These are phyloP conservation scores for Globisporangium takayamanum DNA, from an alignment of 352 stramenopile species.

Conservation along the genomic window DNA sequence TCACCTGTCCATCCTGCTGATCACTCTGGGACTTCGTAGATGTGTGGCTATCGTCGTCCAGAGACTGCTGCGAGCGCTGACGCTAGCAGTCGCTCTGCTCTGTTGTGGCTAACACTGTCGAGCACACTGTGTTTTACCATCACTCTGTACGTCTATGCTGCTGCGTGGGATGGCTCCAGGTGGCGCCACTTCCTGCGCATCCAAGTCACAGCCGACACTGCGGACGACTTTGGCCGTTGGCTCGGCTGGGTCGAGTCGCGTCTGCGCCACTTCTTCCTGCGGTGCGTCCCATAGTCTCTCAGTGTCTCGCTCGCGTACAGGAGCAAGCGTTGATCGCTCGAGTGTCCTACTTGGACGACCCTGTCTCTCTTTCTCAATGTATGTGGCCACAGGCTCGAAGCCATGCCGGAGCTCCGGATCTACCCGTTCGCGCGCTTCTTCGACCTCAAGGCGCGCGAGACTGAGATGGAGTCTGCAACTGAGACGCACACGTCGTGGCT, in stretches of 20 bases:
- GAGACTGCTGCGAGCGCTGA: no score
- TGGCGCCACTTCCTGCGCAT: constrained; percentile 79
- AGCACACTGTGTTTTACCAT: not conserved
- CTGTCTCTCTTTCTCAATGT: not conserved
- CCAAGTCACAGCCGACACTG: constrained; percentile 50
- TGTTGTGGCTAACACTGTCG: not conserved
- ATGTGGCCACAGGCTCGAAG: constrained; percentile 38
- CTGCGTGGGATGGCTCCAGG: constrained; percentile 19
- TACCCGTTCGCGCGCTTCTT: constrained; percentile 83
- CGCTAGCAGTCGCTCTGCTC: no score
- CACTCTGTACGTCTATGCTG: constrained; percentile 8
- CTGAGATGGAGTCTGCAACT: constrained; percentile 2
- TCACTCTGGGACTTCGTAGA: no score
- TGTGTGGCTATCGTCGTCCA: no score
- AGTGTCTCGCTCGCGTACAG: not conserved
- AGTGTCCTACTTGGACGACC: no score
- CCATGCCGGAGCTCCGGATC: constrained; percentile 45
- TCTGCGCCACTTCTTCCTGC: constrained; percentile 71
- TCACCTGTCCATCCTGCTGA: not conserved
- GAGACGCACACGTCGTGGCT: constrained; percentile 54
- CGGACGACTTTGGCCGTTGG: constrained; percentile 60
- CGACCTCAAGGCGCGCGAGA: constrained; percentile 30
- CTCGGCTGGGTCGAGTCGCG: constrained; percentile 87
- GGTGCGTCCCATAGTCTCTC: constrained; percentile 24
- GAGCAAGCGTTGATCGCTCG: no score